Conservation (phyloP, 108 stramenopile genomes). For the Pseudonitzschia multiseries region DNA sequence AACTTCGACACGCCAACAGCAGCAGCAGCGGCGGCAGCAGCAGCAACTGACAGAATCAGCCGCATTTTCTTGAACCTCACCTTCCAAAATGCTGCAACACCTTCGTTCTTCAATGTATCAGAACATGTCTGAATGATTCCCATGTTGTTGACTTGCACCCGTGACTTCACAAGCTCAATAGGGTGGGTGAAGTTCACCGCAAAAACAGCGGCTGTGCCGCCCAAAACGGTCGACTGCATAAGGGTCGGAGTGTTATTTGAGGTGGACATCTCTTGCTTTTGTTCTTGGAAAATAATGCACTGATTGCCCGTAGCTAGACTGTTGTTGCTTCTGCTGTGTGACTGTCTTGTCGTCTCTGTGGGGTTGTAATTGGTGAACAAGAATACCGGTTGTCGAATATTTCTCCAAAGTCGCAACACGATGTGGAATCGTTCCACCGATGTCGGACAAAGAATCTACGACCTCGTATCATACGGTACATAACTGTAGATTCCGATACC, state of each 20-base stretch:
- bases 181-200: slow-evolving; percentile 79
- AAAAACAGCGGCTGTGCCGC: slow-evolving; percentile 55
- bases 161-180: slow-evolving; percentile 88
- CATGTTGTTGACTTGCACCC: slow-evolving; percentile 78
- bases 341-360: too few species aligned
- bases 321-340: too few species aligned
- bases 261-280: slow-evolving; percentile 9
- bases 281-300: not conserved
- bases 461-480: too few species aligned
- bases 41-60: not conserved
- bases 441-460: too few species aligned
- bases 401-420: too few species aligned
- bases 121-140: slow-evolving; percentile 38
- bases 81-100: slow-evolving; percentile 81
- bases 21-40: not conserved
- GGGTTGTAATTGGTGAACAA: too few species aligned
- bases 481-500: too few species aligned
- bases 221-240: slow-evolving; percentile 47
- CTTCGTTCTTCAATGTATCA: slow-evolving; percentile 62
- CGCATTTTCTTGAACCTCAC: not conserved
- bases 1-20: too few species aligned
- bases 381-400: too few species aligned
- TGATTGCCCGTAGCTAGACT: too few species aligned
- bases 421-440: too few species aligned
- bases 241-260: slow-evolving; percentile 38